Base-by-base conservation (phyloP, 805 yeast species). In the Schizosaccharomyces octosporus region DNA sequence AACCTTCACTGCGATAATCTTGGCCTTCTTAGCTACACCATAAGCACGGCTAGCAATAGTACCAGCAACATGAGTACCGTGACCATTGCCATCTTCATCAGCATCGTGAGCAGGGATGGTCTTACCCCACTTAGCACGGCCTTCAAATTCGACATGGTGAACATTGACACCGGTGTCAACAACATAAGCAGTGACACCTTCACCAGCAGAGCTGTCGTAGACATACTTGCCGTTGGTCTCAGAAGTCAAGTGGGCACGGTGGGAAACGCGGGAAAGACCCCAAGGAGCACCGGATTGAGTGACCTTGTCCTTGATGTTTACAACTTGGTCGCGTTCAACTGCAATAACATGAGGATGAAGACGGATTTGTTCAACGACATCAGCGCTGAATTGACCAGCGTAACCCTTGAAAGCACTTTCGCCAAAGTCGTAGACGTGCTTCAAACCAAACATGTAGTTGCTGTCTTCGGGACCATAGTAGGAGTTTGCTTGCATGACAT, bases 321-420 rank as follows among this genome's bases (percentile, higher is more conserved):
- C 85, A 64, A 75, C 70, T 24, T 69, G 65, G 62, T 82, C 85
- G 64, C 74, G 74, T 74, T 82, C 87, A 64, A 82, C 83, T 69
- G 78, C 81, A 61, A 79, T 80, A 57, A 87, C 74, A 36, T 69
- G 72, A 32, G 75, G 75, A 63, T 68, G 80, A 64, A 78, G 74
- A 66, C 89, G 81, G 67, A 93, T 81, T 68, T 82, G 74, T 62
- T 86, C 86, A 63, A 90, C 74, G 62, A 87, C 82, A 61, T 80
- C 80, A 60, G 82, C 83, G 66, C 85, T 78, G 77, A 93, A 87
- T 72, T 76, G 79, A 64, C 96, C 98, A 61, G 89, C 75, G 76
- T 89, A 90, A 66, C 97, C 98, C 64, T 75, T 74, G 70, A 87
- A 72, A 51, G 36, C 31, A 17, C n/a, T 17, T 17, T 51, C 57